A percentile compares a stretch with the other conserved stretches of the same genome.
Conservation (phyloP, 1,284 basidiomycete species). For the Cryptococcus wingfieldii region DNA sequence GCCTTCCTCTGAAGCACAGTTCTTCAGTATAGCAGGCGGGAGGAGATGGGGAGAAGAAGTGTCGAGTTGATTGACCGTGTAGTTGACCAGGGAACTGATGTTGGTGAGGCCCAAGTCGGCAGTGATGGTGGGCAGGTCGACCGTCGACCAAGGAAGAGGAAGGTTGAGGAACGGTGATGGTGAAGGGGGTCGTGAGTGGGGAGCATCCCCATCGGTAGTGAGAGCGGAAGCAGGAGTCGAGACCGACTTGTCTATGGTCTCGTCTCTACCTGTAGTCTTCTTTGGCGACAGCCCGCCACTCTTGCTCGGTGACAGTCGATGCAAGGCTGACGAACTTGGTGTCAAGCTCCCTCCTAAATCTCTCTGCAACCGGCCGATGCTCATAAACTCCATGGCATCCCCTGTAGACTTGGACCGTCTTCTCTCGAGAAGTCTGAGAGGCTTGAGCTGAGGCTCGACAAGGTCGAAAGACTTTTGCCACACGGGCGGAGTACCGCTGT, state of each 20-base stretch:
- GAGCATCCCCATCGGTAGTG: not conserved
- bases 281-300: not conserved
- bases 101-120: not conserved
- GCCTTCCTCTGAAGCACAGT: conserved; percentile 4
- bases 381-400: conserved; percentile 2
- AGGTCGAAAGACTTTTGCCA: no score
- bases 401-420: conserved; percentile 6
- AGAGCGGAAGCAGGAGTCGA: conserved; percentile 2
- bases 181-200: not conserved
- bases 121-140: conserved; percentile 1
- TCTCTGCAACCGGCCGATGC: not conserved
- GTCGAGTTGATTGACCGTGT: not conserved
- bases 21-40: conserved; percentile 7
- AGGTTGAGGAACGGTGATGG: conserved; percentile 10
- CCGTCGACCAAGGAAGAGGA: conserved; percentile 21
- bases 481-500: no score
- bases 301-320: not conserved
- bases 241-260: not conserved
- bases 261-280: not conserved
- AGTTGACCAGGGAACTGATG: conserved; percentile 4
- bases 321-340: no score
- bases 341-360: not conserved
- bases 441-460: not conserved
- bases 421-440: not conserved
- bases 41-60: conserved; percentile 4